phyloP scores from a whole-genome alignment of 768 basidiomycete genomes.

The Pilatotrama ljubarskyi region DNA sequence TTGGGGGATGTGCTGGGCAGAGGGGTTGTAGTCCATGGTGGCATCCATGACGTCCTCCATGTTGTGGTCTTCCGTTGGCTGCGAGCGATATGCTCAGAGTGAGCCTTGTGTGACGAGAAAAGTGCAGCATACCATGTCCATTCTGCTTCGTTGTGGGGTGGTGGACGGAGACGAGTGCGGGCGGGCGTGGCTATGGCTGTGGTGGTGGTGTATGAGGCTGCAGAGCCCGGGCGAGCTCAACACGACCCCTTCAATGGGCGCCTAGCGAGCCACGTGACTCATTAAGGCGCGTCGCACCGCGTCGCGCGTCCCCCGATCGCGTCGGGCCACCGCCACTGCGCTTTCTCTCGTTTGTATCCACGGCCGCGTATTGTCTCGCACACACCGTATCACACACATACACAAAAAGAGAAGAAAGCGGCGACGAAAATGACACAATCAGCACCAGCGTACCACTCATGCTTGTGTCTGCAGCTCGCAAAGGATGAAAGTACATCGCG shows the following conservation, averaged over 20 bases:
- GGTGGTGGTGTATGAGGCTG: constrained; percentile 8
- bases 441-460: neutral
- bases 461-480: neutral
- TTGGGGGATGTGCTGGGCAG: constrained; percentile 7
- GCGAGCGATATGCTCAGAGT: neutral
- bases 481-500: neutral
- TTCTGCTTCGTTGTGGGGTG: neutral
- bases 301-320: neutral
- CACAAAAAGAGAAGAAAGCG: neutral
- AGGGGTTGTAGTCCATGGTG: constrained; percentile 19
- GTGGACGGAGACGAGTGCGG: neutral
- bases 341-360: neutral
- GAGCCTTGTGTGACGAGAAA: neutral
- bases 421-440: neutral
- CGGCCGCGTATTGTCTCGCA: too few relatives aligned
- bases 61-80: constrained; percentile 23
- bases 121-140: constrained; percentile 17
- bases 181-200: neutral
- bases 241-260: constrained; percentile 18
- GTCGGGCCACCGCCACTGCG: neutral
- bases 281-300: constrained; percentile 15
- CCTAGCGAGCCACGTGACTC: constrained; percentile 9
- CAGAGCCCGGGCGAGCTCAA: constrained; percentile 15
- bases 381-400: too few relatives aligned
- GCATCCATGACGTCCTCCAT: constrained; percentile 29